Evolutionary conservation across 768 basidiomycete species (phyloP).

Genomic region (Boletales sp.): DNA sequence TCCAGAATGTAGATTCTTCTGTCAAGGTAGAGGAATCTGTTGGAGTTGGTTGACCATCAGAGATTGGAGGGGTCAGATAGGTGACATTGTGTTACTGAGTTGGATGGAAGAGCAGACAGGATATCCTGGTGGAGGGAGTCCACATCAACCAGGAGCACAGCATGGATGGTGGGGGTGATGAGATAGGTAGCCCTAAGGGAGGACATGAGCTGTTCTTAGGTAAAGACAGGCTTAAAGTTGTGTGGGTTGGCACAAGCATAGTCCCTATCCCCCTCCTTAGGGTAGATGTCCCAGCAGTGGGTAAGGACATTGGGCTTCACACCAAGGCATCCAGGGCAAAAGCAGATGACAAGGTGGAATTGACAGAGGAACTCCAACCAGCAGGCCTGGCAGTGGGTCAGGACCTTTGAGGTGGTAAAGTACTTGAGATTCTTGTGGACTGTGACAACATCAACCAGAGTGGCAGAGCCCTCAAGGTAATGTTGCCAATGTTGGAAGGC

Average conservation of each 20-base stretch:
- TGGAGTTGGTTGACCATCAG: neutral
- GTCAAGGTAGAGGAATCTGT: neutral
- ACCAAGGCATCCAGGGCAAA: neutral
- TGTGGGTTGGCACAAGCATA: neutral
- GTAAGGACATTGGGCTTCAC: neutral
- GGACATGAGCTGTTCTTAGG: neutral
- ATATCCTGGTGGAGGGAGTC: neutral
- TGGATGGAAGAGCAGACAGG: neutral
- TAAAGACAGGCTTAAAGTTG: neutral
- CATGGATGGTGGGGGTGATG: neutral
- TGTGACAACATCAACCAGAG: neutral
- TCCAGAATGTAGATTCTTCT: neutral
- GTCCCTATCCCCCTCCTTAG: conserved; percentile 3
- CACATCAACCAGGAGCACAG: too few species aligned
- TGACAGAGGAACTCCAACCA: neutral
- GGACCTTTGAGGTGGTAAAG: neutral
- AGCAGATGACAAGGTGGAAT: neutral
- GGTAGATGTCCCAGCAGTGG: neutral
- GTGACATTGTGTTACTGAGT: neutral
- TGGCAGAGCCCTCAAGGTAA: neutral
- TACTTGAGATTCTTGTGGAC: conserved; percentile 1
- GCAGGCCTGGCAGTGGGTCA: neutral
- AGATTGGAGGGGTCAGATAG: neutral
- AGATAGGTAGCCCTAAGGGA: neutral
- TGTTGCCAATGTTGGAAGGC: too few species aligned